These are phyloP conservation scores for Mrakia frigida DNA, from an alignment of 768 basidiomycete species.

Conservation along the genomic window DNA sequence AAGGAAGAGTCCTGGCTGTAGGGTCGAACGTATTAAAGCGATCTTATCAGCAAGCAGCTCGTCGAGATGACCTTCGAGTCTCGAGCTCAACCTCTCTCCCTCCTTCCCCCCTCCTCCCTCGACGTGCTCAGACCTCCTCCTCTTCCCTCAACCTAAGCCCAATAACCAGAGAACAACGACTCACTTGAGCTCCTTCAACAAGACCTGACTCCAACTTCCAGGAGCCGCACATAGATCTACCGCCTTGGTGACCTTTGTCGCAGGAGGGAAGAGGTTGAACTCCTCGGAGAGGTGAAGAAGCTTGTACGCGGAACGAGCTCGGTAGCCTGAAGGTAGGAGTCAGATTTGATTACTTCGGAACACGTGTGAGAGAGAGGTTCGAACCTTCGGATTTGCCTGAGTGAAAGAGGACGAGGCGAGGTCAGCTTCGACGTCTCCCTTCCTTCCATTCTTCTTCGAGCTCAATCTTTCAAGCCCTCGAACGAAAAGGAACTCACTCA, in stretches of 20 bases:
- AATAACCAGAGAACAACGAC: background rate
- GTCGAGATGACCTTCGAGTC: background rate
- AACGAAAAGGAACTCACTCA: background rate
- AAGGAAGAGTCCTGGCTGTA: constrained; percentile 5
- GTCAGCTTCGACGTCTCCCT: too few relatives aligned
- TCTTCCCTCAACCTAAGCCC: background rate
- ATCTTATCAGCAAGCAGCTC: background rate
- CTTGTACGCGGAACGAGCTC: constrained; percentile 44
- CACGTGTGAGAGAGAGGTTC: too few relatives aligned
- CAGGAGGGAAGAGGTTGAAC: constrained; percentile 36
- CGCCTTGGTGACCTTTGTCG: constrained; percentile 36
- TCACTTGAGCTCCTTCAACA: constrained; percentile 35
- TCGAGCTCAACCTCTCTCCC: background rate
- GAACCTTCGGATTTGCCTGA: constrained; percentile 23
- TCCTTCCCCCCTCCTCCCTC: background rate
- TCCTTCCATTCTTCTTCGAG: too few relatives aligned
- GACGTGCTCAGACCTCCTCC: background rate
- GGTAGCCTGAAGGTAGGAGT: constrained; percentile 35
- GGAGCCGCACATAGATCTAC: constrained; percentile 44
- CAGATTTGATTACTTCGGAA: background rate
- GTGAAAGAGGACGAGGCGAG: background rate
- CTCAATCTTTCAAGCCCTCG: too few relatives aligned
- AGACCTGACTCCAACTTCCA: constrained; percentile 37
- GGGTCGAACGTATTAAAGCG: background rate
- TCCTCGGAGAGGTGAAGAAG: constrained; percentile 43